phyloP scores from a whole-genome alignment of 1,284 basidiomycete genomes.

The Coniophora puteana region DNA sequence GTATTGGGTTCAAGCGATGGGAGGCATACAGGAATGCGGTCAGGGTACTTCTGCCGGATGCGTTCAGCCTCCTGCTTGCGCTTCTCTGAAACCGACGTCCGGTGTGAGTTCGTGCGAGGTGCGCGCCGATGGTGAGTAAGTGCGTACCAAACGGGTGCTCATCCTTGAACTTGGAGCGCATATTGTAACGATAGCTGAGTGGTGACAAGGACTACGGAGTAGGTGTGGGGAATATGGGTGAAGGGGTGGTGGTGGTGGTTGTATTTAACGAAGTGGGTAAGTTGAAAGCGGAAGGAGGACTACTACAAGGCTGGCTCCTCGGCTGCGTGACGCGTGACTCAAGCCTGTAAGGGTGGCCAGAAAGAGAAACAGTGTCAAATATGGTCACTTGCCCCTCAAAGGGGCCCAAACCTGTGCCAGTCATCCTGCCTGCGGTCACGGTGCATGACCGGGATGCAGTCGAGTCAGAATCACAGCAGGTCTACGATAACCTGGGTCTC shows the following conservation, averaged over 20 bases:
- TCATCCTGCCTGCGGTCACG: too few species aligned
- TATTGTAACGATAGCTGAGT: constrained; percentile 29
- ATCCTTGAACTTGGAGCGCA: constrained; percentile 99
- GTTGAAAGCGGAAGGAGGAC: constrained; percentile 20
- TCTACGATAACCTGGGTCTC: too few species aligned
- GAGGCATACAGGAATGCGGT: constrained; percentile 89
- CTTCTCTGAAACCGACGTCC: constrained; percentile 67
- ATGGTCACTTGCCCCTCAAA: constrained; percentile 3
- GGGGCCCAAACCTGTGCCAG: too few species aligned
- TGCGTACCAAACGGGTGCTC: constrained; percentile 95
- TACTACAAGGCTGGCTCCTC: constrained; percentile 32
- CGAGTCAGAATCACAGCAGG: too few species aligned
- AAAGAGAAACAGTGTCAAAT: constrained; percentile 10
- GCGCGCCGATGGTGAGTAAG: constrained; percentile 24
- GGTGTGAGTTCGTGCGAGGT: constrained; percentile 16
- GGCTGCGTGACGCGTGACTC: constrained; percentile 28
- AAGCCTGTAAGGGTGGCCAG: constrained; percentile 16
- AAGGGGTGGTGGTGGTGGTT: constrained; percentile 21
- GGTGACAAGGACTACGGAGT: constrained; percentile 3
- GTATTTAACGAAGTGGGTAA: constrained; percentile 32
- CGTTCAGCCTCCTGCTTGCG: constrained; percentile 97
- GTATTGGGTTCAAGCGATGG: constrained; percentile 5
- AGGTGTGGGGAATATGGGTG: constrained; percentile 10
- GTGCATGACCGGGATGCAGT: too few species aligned
- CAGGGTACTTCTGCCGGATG: constrained; percentile 97